phyloP scores from a whole-genome alignment of 2,329 filamentous ascomycete genomes.

The Thelonectria discophora region DNA sequence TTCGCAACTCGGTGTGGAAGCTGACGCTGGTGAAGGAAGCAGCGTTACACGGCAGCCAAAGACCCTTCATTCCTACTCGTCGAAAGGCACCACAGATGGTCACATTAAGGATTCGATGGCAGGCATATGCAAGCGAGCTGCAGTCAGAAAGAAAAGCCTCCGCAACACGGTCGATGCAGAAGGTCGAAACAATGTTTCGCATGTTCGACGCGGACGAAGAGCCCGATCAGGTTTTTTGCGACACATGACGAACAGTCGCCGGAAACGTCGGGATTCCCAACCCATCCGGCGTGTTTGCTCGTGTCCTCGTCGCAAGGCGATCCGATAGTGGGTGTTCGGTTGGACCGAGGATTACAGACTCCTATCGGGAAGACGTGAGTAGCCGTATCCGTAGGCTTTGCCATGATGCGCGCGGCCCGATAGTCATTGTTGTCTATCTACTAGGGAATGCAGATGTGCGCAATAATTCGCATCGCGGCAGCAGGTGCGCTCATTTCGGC shows the following conservation, averaged over 20 bases:
- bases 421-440: conserved; percentile 5
- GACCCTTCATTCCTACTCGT: conserved; percentile 1
- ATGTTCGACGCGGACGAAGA: conserved; percentile 4
- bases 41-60: conserved; percentile 1
- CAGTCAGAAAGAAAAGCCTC: neutral
- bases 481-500: conserved; percentile 27
- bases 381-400: neutral
- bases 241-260: conserved; percentile 23
- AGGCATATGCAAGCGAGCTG: conserved; percentile 27
- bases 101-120: conserved; percentile 27
- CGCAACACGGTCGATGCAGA: neutral
- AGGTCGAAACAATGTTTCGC: conserved; percentile 14
- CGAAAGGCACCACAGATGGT: conserved; percentile 6
- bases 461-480: conserved; percentile 26
- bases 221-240: conserved; percentile 27
- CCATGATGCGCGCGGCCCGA: conserved; percentile 10
- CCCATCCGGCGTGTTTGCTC: conserved; percentile 17
- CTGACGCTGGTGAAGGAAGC: too few species aligned
- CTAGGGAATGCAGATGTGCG: conserved; percentile 27
- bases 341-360: conserved; percentile 24
- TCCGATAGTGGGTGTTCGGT: conserved; percentile 22
- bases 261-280: conserved; percentile 38
- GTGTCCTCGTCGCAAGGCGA: neutral
- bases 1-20: too few species aligned
- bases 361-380: conserved; percentile 13